Evolutionary conservation across 306 rosid species (phyloP).

Genomic region (Malus sieversii): DNA sequence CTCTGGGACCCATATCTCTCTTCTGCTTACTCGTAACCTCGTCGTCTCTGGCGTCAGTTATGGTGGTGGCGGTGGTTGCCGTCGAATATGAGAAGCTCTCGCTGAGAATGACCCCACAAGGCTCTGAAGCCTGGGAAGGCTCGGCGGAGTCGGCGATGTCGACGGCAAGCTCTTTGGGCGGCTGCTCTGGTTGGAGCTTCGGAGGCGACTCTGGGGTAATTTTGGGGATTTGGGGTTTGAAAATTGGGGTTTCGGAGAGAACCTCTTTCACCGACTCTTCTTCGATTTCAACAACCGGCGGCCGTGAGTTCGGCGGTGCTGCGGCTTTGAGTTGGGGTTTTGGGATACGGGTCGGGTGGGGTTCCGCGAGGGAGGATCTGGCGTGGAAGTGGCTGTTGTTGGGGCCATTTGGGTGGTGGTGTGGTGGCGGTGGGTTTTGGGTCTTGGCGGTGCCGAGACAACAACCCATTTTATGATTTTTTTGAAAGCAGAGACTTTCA

Average conservation of each 20-base stretch:
- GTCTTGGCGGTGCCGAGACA: conserved; percentile 49
- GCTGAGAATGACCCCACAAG: conserved; percentile 31
- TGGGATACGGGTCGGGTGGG: conserved; percentile 15
- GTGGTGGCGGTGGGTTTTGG: not conserved
- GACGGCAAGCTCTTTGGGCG: conserved; percentile 1
- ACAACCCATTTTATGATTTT: conserved; percentile 56
- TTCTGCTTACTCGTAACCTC: conserved; percentile 62
- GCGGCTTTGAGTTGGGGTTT: conserved; percentile 11
- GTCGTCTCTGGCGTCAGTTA: conserved; percentile 48
- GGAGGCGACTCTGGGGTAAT: conserved; percentile 2
- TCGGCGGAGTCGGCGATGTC: conserved; percentile 33
- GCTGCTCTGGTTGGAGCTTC: conserved; percentile 10
- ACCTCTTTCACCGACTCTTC: conserved; percentile 88
- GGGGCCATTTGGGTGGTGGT: conserved; percentile 10
- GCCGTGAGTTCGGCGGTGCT: conserved; percentile 15
- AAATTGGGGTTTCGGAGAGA: conserved; percentile 69
- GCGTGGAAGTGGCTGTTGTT: conserved; percentile 13
- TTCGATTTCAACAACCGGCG: conserved; percentile 27
- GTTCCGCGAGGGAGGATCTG: conserved; percentile 15
- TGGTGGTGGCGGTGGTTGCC: conserved; percentile 47
- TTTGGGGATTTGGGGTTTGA: conserved; percentile 30
- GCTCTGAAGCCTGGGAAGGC: conserved; percentile 43
- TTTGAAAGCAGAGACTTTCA: conserved; percentile 1
- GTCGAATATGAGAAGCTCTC: conserved; percentile 59
- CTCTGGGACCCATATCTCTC: conserved; percentile 33